Base-by-base conservation (phyloP, 2,329 filamentous ascomycete genomes). In the Biscogniauxia marginata region DNA sequence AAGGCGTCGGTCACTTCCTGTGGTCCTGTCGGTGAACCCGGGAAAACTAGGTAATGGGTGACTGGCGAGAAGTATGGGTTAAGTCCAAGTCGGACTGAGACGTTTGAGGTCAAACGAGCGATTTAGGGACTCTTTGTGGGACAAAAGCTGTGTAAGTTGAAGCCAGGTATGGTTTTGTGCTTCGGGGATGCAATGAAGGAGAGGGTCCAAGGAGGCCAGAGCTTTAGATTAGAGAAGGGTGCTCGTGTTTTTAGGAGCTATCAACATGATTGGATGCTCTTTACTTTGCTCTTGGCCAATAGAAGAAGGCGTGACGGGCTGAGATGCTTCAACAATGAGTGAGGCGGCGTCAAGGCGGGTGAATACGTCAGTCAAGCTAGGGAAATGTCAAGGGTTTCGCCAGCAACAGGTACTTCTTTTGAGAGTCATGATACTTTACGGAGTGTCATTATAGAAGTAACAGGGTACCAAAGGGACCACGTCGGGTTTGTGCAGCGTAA, bases 251-350 rank as follows among this genome's bases (percentile, higher is more conserved):
- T 70, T 70, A 66, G 65, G 64, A 72, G 65, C 65, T 71, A 71
- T 73, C 63, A 70, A 75, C 71, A 74, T 79, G 76, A 79, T 79
- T 79, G 77, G 77, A 63, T 63, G 66, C 61, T 66, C 58, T 59
- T 59, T 59, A 68, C 63, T 39, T 54, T 62, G 59, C 57, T 64
- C 64, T 67, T 68, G 70, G 73, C 77, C 76, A 78, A 78, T 75
- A 71, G 72, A 74, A 54, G 67, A 59, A 57, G 58, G 60, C 65
- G 59, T 64, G 63, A 64, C 63, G 56, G 65, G 61, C 56, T 64
- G 61, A 63, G 62, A 60, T 59, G 59, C 63, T 64, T 67, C 60
- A 62, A 67, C 56, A 63, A 67, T 64, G 64, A 70, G 67, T 64
- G 64, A 70, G 67, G 63, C 64, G 63, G 60, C 64, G 63, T 61